Evolutionary conservation across 192 early-diverging fungal species (phyloP).

Genomic region (Backusella liffmaniae): DNA sequence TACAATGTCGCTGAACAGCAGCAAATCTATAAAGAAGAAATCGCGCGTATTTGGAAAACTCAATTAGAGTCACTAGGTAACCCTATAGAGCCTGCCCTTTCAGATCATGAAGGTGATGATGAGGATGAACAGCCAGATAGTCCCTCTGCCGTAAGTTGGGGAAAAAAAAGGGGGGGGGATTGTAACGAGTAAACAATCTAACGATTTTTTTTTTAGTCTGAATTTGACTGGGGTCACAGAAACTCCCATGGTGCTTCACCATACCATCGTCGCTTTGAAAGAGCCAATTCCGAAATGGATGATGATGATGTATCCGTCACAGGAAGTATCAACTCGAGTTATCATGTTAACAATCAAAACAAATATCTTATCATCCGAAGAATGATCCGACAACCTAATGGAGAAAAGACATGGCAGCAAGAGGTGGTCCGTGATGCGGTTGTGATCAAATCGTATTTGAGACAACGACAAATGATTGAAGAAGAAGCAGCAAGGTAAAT

Average conservation of each 20-base stretch:
- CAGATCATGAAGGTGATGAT: conserved; percentile 48
- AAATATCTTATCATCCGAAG: conserved; percentile 64
- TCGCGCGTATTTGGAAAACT: conserved; percentile 90
- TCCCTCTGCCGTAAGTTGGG: conserved; percentile 27
- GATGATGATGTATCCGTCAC: conserved; percentile 55
- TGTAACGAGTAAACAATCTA: background rate
- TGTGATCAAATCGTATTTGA: conserved; percentile 89
- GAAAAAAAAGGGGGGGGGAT: background rate
- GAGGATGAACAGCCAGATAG: conserved; percentile 51
- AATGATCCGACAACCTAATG: conserved; percentile 49
- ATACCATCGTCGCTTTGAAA: conserved; percentile 17
- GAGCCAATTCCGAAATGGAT: conserved; percentile 35
- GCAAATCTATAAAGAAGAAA: conserved; percentile 92
- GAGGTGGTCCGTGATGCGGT: conserved; percentile 80
- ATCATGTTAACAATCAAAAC: conserved; percentile 51
- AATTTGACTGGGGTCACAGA: conserved; percentile 17
- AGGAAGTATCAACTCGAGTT: conserved; percentile 56
- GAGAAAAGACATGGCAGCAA: conserved; percentile 70
- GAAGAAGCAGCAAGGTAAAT: conserved; percentile 47
- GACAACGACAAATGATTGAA: conserved; percentile 83
- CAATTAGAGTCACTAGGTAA: conserved; percentile 71
- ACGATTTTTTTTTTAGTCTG: conserved; percentile 3
- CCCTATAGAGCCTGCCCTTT: conserved; percentile 45
- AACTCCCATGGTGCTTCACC: conserved; percentile 11
- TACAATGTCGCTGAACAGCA: conserved; percentile 94